Evolutionary conservation across 305 asterid species (phyloP).

Genomic region (Nicotiana rustica): DNA sequence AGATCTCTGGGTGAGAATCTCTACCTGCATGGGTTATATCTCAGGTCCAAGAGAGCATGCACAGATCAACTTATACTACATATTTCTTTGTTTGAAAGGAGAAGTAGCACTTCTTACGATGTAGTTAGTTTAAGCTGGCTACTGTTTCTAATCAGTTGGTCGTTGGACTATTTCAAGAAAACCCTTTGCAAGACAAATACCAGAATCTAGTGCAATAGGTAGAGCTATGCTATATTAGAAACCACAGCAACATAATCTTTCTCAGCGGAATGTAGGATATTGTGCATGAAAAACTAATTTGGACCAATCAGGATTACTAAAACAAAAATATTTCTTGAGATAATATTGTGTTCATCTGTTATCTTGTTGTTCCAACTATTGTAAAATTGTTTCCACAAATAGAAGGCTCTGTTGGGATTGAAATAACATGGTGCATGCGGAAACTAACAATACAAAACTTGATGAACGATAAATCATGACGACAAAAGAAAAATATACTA

Average conservation of each 20-base stretch:
- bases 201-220: constrained; percentile 27
- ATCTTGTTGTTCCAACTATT: constrained; percentile 3
- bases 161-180: constrained; percentile 10
- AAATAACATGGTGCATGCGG: too few relatives aligned
- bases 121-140: constrained; percentile 16
- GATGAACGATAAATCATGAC: too few relatives aligned
- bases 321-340: constrained; percentile 8
- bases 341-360: neutral
- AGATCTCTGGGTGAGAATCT: constrained; percentile 59
- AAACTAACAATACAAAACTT: too few relatives aligned
- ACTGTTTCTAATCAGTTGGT: constrained; percentile 5
- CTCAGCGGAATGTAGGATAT: neutral
- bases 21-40: constrained; percentile 56
- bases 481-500: too few relatives aligned
- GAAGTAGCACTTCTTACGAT: neutral
- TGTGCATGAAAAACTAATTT: constrained; percentile 13
- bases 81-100: constrained; percentile 17
- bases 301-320: constrained; percentile 8
- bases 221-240: neutral
- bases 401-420: too few relatives aligned
- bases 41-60: constrained; percentile 23
- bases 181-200: constrained; percentile 1
- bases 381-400: neutral
- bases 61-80: constrained; percentile 26
- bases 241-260: constrained; percentile 18